Evolutionary conservation across 106 monocot species (phyloP).

Genomic region (Iris macrosiphon): DNA sequence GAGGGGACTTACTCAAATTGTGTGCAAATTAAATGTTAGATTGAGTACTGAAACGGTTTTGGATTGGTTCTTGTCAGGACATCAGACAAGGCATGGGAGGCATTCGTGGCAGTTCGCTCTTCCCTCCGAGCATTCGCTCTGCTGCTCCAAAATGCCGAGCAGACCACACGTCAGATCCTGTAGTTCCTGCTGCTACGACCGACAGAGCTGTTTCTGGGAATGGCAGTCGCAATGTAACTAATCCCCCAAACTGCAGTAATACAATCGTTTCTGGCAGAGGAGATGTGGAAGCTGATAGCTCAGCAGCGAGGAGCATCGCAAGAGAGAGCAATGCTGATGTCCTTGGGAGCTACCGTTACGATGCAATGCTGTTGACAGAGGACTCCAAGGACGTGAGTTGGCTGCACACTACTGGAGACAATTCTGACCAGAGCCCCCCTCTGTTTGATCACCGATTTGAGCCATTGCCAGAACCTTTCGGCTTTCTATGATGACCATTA

Average conservation of each 20-base stretch:
- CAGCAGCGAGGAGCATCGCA: conserved; percentile 20
- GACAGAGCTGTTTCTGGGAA: not conserved
- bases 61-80: no score
- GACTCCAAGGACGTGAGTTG: conserved; percentile 74
- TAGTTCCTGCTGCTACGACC: not conserved
- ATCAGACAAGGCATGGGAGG: conserved; percentile 2
- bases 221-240: not conserved
- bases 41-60: no score
- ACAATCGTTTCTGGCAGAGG: not conserved
- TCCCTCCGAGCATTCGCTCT: conserved; percentile 7
- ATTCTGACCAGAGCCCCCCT: conserved; percentile 48
- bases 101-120: not conserved
- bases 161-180: not conserved
- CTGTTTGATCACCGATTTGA: conserved; percentile 78
- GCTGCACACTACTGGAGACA: conserved; percentile 69
- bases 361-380: conserved; percentile 69
- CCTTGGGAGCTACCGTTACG: conserved; percentile 63
- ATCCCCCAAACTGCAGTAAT: not conserved
- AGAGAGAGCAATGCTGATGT: conserved; percentile 49
- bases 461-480: conserved; percentile 68
- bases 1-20: no score
- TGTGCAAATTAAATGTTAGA: no score
- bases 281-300: conserved; percentile 6
- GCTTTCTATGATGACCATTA: conserved; percentile 16
- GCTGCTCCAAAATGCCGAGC: not conserved